Evolutionary conservation across 129 eudicot species (phyloP), one percentile per base, ranked within the genome.

Genomic region (Tagetes patula): DNA sequence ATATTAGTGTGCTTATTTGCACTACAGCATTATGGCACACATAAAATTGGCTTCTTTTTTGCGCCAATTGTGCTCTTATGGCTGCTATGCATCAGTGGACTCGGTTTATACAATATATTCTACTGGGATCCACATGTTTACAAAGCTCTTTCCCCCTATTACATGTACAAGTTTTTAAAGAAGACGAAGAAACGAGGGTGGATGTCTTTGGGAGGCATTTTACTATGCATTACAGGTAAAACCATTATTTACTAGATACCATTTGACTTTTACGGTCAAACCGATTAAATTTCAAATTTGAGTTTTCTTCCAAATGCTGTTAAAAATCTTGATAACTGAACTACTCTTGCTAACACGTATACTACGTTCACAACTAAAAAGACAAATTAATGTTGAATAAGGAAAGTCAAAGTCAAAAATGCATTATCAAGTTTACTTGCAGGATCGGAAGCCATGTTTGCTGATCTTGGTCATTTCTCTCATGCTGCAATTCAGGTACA

Each of bases 391-490:
- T 8, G 34, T 59, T 32, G 43, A 72, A 33, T 59, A 3, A 13
- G 58, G 30, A 42, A 56, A 30, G 67, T 56, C 9, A 43, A 13
- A 59, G 20, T 60, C 8, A 7, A 43, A 62, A 48, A 63, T 71
- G 52, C 52, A 40, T 39, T 48, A 32, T 77, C 45, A n/a, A 60
- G n/a, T 62, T 45, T 69, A 60, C 59, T 73, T 85, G 81, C 82
- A 93, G 98, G 98, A 32, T 93, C 98, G 42, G 98, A 93, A 71
- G 98, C 95, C 69, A 93, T 93, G 98, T 93, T 93, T 87, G 98
- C 98, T 1, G 98, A 92, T 83, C 96, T 92, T 74, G 96, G 98
- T 47, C 98, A 93, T 81, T 93, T 93, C 86, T 89, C 98, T 13
- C 77, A 89, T 72, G 71, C 85, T 67, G 96, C 98, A 75, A 89